A percentile compares a stretch with the other conserved stretches of the same genome.
phyloP scores from a whole-genome alignment of 768 basidiomycete species.

The Tylopilus rubrobrunneus region DNA sequence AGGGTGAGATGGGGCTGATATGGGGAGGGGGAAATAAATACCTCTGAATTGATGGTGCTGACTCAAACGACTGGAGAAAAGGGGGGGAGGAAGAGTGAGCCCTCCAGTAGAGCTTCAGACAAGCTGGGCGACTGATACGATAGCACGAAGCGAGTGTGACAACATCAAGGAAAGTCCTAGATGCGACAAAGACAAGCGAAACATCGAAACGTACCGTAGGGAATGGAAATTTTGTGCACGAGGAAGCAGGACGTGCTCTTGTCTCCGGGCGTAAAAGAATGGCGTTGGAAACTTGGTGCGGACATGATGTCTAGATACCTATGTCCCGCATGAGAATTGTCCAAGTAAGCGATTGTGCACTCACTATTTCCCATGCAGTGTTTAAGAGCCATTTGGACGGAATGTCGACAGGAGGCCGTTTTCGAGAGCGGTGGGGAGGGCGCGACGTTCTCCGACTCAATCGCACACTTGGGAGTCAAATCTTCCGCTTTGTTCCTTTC shows the following conservation, averaged over 20 bases:
- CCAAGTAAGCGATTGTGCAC: background rate
- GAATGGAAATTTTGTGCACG: constrained; percentile 24
- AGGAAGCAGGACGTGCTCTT: constrained; percentile 14
- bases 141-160: too few species aligned
- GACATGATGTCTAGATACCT: constrained; percentile 15
- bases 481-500: constrained; percentile 31
- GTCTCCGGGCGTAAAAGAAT: constrained; percentile 20
- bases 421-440: constrained; percentile 12
- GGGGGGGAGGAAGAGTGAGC: too few species aligned
- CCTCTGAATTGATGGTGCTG: too few species aligned
- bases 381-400: constrained; percentile 14
- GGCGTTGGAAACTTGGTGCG: constrained; percentile 21
- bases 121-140: too few species aligned
- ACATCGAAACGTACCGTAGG: too few species aligned
- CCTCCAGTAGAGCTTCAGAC: too few species aligned
- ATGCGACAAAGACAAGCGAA: too few species aligned
- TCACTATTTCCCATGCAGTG: constrained; percentile 23
- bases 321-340: background rate
- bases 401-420: constrained; percentile 19
- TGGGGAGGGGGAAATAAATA: too few species aligned
- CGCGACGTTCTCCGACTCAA: background rate
- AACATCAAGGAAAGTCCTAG: too few species aligned
- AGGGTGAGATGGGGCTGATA: too few species aligned
- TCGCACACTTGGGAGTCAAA: constrained; percentile 14
- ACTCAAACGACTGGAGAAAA: too few species aligned